Conservation (phyloP, 345 rosid genomes). For the Gossypioides kirkii region DNA sequence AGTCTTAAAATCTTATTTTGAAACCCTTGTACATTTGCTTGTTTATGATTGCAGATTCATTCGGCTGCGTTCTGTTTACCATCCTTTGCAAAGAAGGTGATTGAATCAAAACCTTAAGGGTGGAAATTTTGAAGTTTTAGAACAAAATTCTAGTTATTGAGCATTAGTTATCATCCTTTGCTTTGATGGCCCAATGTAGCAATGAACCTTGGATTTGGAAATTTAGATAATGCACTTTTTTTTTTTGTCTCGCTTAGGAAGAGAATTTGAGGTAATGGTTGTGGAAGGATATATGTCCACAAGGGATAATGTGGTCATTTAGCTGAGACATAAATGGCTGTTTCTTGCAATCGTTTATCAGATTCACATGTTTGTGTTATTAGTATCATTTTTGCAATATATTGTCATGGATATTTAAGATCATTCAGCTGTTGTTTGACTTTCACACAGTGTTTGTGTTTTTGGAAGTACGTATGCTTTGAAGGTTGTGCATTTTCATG, state of each 20-base stretch:
- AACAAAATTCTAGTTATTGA: constrained; percentile 3
- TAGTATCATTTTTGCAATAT: background rate
- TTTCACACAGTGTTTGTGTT: background rate
- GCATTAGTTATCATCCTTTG: constrained; percentile 1
- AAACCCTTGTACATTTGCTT: background rate
- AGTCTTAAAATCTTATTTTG: background rate
- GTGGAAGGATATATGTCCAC: constrained; percentile 8
- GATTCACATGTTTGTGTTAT: background rate
- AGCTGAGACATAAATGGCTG: background rate
- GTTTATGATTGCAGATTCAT: constrained; percentile 59
- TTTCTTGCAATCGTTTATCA: constrained; percentile 3
- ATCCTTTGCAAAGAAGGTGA: constrained; percentile 83
- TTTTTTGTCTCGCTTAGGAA: background rate
- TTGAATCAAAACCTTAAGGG: constrained; percentile 47
- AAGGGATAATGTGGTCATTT: background rate
- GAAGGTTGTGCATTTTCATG: background rate
- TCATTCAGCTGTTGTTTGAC: background rate
- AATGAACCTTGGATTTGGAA: constrained; percentile 22
- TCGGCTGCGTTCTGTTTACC: constrained; percentile 93
- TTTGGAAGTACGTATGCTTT: background rate
- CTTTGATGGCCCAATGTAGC: constrained; percentile 5
- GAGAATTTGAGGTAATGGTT: constrained; percentile 6
- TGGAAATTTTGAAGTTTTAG: constrained; percentile 12
- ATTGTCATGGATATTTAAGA: background rate
- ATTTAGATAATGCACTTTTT: constrained; percentile 6